Conservation (phyloP, 208 protist genomes). For the Histomonas meleagridis region DNA sequence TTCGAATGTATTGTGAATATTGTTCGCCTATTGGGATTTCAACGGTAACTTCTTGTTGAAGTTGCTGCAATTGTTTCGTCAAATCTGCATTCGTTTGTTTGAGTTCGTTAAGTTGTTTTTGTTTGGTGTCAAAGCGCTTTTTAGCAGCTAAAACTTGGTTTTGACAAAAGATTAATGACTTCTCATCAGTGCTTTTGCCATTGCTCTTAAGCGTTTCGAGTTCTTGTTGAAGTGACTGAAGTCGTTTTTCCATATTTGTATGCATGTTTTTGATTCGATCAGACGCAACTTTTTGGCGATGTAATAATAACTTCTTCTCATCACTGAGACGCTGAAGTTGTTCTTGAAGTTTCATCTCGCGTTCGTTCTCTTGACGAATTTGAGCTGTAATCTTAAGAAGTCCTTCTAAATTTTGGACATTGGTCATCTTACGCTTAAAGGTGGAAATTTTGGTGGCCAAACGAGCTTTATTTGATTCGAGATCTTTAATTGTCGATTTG, state of each 20-base stretch:
- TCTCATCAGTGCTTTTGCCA: neutral
- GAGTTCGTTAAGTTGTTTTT: neutral
- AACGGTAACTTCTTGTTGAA: neutral
- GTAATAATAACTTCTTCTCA: neutral
- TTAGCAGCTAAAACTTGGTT: neutral
- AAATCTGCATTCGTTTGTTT: neutral
- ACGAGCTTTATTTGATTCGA: neutral
- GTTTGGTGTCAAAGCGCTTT: neutral
- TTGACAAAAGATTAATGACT: neutral
- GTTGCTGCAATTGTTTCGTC: neutral
- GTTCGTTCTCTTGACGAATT: neutral
- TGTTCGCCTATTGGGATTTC: neutral
- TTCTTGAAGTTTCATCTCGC: constrained; percentile 1
- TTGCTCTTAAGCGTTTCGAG: neutral
- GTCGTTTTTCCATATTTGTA: neutral
- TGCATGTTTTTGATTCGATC: constrained; percentile 25
- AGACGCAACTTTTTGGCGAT: constrained; percentile 3
- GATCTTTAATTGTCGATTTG: neutral
- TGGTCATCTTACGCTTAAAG: neutral
- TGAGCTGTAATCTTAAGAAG: neutral
- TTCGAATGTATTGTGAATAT: neutral
- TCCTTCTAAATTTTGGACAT: neutral
- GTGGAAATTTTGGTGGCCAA: neutral
- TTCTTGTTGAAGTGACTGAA: neutral
- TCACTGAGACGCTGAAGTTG: neutral